Conservation (phyloP, 805 yeast species). For the Saturnispora serradocipensis region DNA sequence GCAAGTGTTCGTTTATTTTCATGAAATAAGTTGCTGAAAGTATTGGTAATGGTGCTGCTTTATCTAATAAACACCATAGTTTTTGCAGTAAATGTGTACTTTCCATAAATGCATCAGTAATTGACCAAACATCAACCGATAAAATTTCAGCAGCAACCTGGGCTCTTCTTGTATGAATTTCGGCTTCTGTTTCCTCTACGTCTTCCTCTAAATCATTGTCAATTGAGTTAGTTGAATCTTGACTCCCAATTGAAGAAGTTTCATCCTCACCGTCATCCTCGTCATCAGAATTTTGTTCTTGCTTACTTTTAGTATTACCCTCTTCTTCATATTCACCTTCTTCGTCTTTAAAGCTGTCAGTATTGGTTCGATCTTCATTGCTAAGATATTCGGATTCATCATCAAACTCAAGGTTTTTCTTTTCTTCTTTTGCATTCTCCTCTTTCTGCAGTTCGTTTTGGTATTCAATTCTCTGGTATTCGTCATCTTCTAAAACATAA, state of each 20-base stretch:
- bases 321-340: conserved; percentile 7
- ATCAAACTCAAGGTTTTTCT: conserved; percentile 16
- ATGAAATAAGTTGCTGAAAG: conserved; percentile 80
- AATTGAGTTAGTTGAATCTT: conserved; percentile 17
- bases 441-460: conserved; percentile 5
- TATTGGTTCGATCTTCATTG: conserved; percentile 3
- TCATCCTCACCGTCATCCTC: conserved; percentile 15
- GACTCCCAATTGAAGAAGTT: conserved; percentile 18
- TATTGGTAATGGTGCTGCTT: conserved; percentile 57
- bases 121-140: conserved; percentile 88
- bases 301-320: background rate
- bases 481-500: conserved; percentile 46
- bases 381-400: conserved; percentile 1
- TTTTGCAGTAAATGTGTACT: conserved; percentile 52
- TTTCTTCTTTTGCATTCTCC: background rate
- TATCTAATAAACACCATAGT: conserved; percentile 75
- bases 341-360: conserved; percentile 7
- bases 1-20: conserved; percentile 81
- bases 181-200: conserved; percentile 27
- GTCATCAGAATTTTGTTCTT: conserved; percentile 7
- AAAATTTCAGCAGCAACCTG: conserved; percentile 81
- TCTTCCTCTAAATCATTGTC: conserved; percentile 15
- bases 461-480: conserved; percentile 26
- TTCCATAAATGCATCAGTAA: conserved; percentile 84
- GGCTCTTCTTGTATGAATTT: conserved; percentile 34